Base-by-base conservation (phyloP, 2,329 filamentous ascomycete species). In the Aureobasidium subglaciale region DNA sequence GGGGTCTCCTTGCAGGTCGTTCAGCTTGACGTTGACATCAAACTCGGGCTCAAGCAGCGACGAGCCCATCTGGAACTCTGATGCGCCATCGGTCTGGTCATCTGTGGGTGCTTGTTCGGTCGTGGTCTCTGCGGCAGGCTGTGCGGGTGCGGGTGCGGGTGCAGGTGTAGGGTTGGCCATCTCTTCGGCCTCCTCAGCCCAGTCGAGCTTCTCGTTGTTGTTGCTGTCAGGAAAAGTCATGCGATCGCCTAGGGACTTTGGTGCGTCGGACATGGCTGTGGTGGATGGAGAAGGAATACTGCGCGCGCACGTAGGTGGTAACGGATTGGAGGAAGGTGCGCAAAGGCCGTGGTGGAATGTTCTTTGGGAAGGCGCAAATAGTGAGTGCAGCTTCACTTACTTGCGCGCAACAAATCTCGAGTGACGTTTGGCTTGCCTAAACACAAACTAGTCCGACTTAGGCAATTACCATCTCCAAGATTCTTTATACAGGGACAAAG, bases 1-100 rank as follows among this genome's bases (percentile, higher is more conserved):
- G 10, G 87, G 84, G 67, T 96, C 89, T 27, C 84, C 82, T 72
- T 96, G 90, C 54, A 96, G 79, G 67, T 96, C 90, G 64, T 86
- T 91, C 58, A 97, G 81, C 71, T 92, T 93, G 64, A 99, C 89
- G 67, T 96, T 87, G 62, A 99, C 92, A 62, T 93, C 87, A 72
- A 87, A 95, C 57, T 87, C 84, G 4, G 85, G 84, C 70, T 96
- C 88, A 8, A 71, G 63, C 10, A 85, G 74, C 9, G 72, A 66
- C 27, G 65, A 68, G 46, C 70, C 72, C 57, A 68, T 68, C 58
- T 72, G 68, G 49, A 65, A 68, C 37, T 65, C 64, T 11, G 69
- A 69, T 13, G 73, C 71, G 56, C 78, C 79, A 65, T 82, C 79
- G 20, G 34, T 56, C 35, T 58, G 57, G n/a, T n/a, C n/a, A 9